Percentiles rank a stretch among this genome's conserved stretches.
Evolutionary conservation across 78 protist species (phyloP).

Genomic region (Chrysochromulina parva): DNA sequence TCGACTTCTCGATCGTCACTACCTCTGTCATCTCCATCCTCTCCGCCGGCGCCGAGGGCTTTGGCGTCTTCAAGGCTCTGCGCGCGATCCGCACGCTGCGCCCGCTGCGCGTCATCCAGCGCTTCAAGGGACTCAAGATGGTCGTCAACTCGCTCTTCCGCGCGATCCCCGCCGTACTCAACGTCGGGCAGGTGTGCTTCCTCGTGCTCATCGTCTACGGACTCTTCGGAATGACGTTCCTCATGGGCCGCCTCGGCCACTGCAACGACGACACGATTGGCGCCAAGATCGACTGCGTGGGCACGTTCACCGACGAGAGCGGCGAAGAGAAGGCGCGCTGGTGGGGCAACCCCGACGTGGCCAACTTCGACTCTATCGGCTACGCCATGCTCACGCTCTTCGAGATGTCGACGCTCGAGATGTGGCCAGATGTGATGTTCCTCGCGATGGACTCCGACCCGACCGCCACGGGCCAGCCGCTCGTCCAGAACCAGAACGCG

Average conservation of each 20-base stretch:
- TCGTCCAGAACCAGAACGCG: neutral
- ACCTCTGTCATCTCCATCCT: neutral
- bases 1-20: conserved; percentile 5
- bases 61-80: neutral
- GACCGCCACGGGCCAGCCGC: neutral
- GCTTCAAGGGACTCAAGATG: neutral
- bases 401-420: neutral
- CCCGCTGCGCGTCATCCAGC: neutral
- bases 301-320: neutral
- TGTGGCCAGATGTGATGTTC: neutral
- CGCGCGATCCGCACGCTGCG: neutral
- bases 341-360: neutral
- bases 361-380: neutral
- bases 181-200: neutral
- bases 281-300: neutral
- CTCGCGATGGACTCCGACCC: neutral
- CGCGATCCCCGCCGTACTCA: neutral
- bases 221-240: neutral
- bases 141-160: neutral
- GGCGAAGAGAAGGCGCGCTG: neutral
- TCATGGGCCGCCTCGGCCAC: neutral
- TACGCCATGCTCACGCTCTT: neutral
- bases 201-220: neutral
- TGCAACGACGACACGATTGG: neutral
- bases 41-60: neutral